phyloP scores from a whole-genome alignment of 306 rosid species.

The Ceratonia siliqua region DNA sequence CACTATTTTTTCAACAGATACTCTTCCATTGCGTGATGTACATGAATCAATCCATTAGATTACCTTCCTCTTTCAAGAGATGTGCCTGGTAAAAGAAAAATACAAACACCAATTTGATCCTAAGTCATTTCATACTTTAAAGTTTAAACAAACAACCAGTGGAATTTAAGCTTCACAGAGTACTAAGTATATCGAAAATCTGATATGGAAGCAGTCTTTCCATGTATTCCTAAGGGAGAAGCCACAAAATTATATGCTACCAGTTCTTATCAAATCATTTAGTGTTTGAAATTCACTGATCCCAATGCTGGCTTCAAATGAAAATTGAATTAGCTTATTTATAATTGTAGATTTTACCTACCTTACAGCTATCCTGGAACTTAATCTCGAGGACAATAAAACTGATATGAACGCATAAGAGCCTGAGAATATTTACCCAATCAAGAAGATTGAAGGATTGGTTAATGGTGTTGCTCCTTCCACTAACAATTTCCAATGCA shows the following conservation, averaged over 20 bases:
- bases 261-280: not conserved
- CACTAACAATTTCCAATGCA: slow-evolving; percentile 68
- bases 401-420: not conserved
- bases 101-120: not conserved
- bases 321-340: slow-evolving; percentile 4
- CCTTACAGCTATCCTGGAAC: not conserved
- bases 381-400: not conserved
- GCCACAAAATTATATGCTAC: not conserved
- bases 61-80: slow-evolving; percentile 42
- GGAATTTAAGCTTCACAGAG: not conserved
- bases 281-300: not conserved
- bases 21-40: no score
- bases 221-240: not conserved
- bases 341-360: not conserved
- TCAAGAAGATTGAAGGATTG: slow-evolving; percentile 54
- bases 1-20: no score
- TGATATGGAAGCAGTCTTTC: not conserved
- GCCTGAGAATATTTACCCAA: slow-evolving; percentile 41
- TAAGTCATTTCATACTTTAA: not conserved
- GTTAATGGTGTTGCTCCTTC: slow-evolving; percentile 55
- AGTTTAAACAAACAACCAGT: not conserved
- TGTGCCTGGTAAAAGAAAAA: slow-evolving; percentile 14
- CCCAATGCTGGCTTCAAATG: not conserved
- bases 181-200: not conserved
- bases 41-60: slow-evolving; percentile 42